Conservation (phyloP, 495 filamentous ascomycete genomes). For the Pyronema domesticum region DNA sequence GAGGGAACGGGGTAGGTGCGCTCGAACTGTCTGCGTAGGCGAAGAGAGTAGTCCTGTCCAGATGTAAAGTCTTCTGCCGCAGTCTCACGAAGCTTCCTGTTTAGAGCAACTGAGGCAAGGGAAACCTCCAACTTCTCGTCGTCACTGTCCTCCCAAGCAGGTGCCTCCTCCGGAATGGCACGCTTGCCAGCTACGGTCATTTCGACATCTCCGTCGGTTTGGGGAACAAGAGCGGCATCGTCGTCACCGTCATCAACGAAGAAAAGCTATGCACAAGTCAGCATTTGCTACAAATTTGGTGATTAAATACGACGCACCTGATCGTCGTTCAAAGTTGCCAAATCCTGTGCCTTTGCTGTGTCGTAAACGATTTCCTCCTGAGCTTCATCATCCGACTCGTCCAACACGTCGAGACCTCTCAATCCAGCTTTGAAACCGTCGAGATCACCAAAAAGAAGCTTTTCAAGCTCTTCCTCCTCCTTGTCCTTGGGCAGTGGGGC, state of each 20-base stretch:
- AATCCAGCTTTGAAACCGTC: constrained; percentile 59
- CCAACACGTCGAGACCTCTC: constrained; percentile 25
- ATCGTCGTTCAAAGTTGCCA: constrained; percentile 18
- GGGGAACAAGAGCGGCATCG: neutral
- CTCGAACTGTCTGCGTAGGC: constrained; percentile 61
- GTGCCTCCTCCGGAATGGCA: constrained; percentile 23
- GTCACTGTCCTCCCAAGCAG: constrained; percentile 89
- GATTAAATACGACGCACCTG: constrained; percentile 8
- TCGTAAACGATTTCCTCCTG: constrained; percentile 8
- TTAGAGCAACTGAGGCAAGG: constrained; percentile 47
- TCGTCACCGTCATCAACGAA: constrained; percentile 10
- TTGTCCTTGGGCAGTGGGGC: constrained; percentile 40
- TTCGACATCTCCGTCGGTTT: neutral
- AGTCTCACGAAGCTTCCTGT: constrained; percentile 62
- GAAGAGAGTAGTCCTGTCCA: constrained; percentile 64
- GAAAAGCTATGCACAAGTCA: constrained; percentile 6
- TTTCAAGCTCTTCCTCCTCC: constrained; percentile 67
- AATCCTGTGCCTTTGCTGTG: constrained; percentile 7
- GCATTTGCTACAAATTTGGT: neutral
- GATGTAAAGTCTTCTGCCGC: constrained; percentile 72
- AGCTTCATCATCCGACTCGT: constrained; percentile 22
- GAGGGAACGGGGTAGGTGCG: constrained; percentile 60
- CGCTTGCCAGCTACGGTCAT: neutral
- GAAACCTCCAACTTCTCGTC: constrained; percentile 77
- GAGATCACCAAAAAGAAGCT: constrained; percentile 68